Evolutionary conservation across 768 basidiomycete species (phyloP), one percentile per base, ranked within the genome.

Genomic region (Leucosporidium creatinivorum): DNA sequence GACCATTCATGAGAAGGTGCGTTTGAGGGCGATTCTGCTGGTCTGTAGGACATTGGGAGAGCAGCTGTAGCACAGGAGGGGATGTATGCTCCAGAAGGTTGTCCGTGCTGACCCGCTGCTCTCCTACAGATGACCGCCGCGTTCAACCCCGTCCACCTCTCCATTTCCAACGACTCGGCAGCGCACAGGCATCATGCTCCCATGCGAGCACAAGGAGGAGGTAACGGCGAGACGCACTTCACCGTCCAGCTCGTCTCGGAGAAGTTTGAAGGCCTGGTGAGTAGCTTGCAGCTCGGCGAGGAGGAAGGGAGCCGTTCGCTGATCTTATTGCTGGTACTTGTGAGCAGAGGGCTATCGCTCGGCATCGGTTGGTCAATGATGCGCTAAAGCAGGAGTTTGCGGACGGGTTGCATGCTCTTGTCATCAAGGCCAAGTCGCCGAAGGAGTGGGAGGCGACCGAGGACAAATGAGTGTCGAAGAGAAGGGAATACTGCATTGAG

Each of bases 361-460:
- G 81, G 31, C 81, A 81, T 70, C 71, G 81, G 23, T 65, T 81
- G 54, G 79, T 81, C 61, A 80, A 81, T 70, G 72, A 70, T 13
- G 61, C 80, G 26, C 71, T 81, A 15, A 78, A 78, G 63, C 78
- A 79, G 2, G 79, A 80, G 63, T 80, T 81, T 33, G 75, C 74
- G 21, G 73, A 69, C n/a, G 81, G 81, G 15, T 65, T 81, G 48
- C 81, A 81, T 63, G 81, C 81, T 2, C 73, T 81, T 54, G 77
- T 76, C 62, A 67, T 81, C 69, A 74, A 77, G 62, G 69, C 80
- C 33, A 78, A 78, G 71, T 78, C 77, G 28, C 78, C 79, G 5
- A 70, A 73, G 64, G 80, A 81, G 63, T 67, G n/a, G 19, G 78
- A 77, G 69, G 71, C 52, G 17, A 44, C 39, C 39, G 39, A 44